These are phyloP conservation scores for Monilinia polystroma DNA, from an alignment of 2,329 filamentous ascomycete species.

Conservation along the genomic window DNA sequence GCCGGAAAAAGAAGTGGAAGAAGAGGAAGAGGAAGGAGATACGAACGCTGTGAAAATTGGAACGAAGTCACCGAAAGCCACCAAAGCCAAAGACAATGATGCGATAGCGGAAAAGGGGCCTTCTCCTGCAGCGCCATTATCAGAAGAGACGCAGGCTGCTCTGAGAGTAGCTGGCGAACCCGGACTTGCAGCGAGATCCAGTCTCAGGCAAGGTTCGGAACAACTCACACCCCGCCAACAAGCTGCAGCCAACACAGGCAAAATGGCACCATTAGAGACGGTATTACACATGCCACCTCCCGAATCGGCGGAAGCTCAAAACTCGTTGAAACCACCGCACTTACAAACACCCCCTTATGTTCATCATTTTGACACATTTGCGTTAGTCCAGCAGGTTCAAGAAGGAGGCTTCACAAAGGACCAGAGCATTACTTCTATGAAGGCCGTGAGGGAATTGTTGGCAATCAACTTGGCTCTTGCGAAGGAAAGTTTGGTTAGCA, in stretches of 20 bases:
- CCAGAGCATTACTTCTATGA: conserved; percentile 87
- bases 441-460: conserved; percentile 76
- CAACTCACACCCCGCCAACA: conserved; percentile 29
- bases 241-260: conserved; percentile 40
- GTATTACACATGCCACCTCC: conserved; percentile 50
- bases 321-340: conserved; percentile 59
- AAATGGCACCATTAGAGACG: conserved; percentile 50
- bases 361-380: conserved; percentile 96
- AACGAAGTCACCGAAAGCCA: conserved; percentile 17
- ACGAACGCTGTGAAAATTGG: conserved; percentile 9
- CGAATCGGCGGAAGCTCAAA: conserved; percentile 40
- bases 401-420: conserved; percentile 67
- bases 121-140: conserved; percentile 32
- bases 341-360: conserved; percentile 76
- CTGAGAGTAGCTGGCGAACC: conserved; percentile 32
- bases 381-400: conserved; percentile 77
- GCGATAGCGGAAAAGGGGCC: conserved; percentile 16
- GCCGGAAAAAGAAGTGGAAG: conserved; percentile 24
- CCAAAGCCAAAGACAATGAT: conserved; percentile 5
- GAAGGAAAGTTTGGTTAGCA: conserved; percentile 76
- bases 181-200: conserved; percentile 7
- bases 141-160: conserved; percentile 35
- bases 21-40: conserved; percentile 23
- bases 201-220: conserved; percentile 19
- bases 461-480: conserved; percentile 79